Evolutionary conservation across 345 rosid species (phyloP).

Genomic region (Pugionium dolabratum): DNA sequence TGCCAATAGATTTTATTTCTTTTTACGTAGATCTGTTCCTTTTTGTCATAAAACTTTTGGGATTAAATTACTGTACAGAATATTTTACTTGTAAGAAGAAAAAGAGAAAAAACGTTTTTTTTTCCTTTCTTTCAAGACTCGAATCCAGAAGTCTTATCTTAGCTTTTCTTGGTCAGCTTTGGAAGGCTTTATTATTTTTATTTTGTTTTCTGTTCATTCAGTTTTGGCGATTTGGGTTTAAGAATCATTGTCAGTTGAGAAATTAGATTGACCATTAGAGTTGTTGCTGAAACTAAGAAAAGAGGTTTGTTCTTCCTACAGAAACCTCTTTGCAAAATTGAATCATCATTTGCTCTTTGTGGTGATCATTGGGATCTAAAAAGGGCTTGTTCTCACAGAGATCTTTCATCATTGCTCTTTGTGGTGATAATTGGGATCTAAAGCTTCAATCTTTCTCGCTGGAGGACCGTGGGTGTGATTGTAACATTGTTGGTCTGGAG

Average conservation of each 20-base stretch:
- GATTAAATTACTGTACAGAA: constrained; percentile 18
- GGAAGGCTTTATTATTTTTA: constrained; percentile 28
- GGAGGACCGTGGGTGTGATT: constrained; percentile 57
- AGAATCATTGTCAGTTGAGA: constrained; percentile 13
- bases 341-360: constrained; percentile 29
- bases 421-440: constrained; percentile 34
- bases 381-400: constrained; percentile 8
- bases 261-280: constrained; percentile 9
- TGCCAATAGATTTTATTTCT: not conserved
- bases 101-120: constrained; percentile 21
- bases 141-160: constrained; percentile 32
- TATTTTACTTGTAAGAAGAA: constrained; percentile 23
- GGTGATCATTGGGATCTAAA: constrained; percentile 22
- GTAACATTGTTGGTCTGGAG: constrained; percentile 83
- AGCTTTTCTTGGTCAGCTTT: constrained; percentile 38
- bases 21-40: constrained; percentile 43
- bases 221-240: constrained; percentile 23
- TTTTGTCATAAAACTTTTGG: constrained; percentile 9
- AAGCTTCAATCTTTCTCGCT: constrained; percentile 70
- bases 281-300: constrained; percentile 19
- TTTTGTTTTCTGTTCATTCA: constrained; percentile 15
- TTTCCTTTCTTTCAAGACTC: constrained; percentile 13
- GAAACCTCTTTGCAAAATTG: not conserved
- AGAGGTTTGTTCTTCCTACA: not conserved
- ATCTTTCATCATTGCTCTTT: constrained; percentile 31